A percentile compares a stretch with the other conserved stretches of the same genome.
Conservation (phyloP, 352 stramenopile genomes). For the Blastocystis sp. region DNA sequence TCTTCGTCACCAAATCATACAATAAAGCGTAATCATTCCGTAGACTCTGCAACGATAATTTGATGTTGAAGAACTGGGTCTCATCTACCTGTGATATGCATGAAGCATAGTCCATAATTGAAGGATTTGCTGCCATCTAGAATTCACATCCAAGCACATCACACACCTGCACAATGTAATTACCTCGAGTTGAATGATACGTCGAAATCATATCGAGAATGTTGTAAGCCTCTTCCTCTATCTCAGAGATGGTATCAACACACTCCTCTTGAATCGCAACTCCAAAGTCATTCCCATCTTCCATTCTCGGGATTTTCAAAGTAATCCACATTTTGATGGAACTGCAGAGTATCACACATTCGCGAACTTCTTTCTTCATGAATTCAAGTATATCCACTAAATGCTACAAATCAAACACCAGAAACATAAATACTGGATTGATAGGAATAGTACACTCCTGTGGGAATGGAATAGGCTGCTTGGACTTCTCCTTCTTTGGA, state of each 20-base stretch:
- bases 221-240: slow-evolving; percentile 60
- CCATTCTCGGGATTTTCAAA: slow-evolving; percentile 64
- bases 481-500: background rate
- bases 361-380: slow-evolving; percentile 40
- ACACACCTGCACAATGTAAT: slow-evolving; percentile 16
- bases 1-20: slow-evolving; percentile 64
- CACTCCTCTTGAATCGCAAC: slow-evolving; percentile 64
- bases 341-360: slow-evolving; percentile 37
- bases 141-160: background rate
- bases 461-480: slow-evolving; percentile 14
- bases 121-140: slow-evolving; percentile 63
- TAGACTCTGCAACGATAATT: slow-evolving; percentile 56
- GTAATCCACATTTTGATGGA: slow-evolving; percentile 65
- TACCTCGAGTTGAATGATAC: slow-evolving; percentile 49
- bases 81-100: slow-evolving; percentile 61
- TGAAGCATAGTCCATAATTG: slow-evolving; percentile 63
- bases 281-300: slow-evolving; percentile 66
- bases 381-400: slow-evolving; percentile 9
- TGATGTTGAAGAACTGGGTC: slow-evolving; percentile 58
- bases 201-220: slow-evolving; percentile 61
- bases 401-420: background rate
- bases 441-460: slow-evolving; percentile 12
- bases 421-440: background rate
- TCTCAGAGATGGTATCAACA: slow-evolving; percentile 47
- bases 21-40: slow-evolving; percentile 63